Percentiles rank a stretch among this genome's conserved stretches.
Conservation (phyloP, 2,329 filamentous ascomycete genomes). For the Ophiosphaerella herpotricha region DNA sequence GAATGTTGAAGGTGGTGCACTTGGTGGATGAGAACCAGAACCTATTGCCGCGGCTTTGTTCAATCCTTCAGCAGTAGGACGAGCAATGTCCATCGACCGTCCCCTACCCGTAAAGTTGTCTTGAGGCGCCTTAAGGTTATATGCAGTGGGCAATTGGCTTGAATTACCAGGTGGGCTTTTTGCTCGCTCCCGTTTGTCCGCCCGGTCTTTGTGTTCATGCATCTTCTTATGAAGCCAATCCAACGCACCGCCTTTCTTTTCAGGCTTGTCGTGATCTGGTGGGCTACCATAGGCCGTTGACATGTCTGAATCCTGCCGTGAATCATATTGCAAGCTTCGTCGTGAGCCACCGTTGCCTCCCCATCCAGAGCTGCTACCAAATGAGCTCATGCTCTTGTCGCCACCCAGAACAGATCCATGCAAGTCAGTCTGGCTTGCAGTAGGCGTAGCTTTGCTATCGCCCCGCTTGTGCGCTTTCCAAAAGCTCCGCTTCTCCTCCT, state of each 20-base stretch:
- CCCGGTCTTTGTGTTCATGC: slow-evolving; percentile 60
- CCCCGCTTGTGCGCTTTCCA: slow-evolving; percentile 66
- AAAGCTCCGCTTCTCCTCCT: slow-evolving; percentile 66
- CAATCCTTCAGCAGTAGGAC: slow-evolving; percentile 18
- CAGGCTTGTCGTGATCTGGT: slow-evolving; percentile 43
- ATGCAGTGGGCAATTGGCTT: slow-evolving; percentile 22
- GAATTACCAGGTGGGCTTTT: slow-evolving; percentile 55
- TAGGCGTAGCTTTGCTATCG: slow-evolving; percentile 42
- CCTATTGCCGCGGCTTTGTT: slow-evolving; percentile 28
- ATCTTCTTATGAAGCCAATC: slow-evolving; percentile 70
- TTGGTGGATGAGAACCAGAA: not conserved
- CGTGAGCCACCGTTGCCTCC: slow-evolving; percentile 25
- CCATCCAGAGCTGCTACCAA: slow-evolving; percentile 40
- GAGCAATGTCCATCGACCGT: slow-evolving; percentile 33
- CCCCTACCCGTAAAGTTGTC: slow-evolving; percentile 25
- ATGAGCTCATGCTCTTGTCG: slow-evolving; percentile 48
- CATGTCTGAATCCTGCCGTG: slow-evolving; percentile 31
- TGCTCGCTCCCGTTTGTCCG: slow-evolving; percentile 58
- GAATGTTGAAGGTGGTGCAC: slow-evolving; percentile 10
- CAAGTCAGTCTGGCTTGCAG: slow-evolving; percentile 42
- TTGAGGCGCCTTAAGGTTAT: slow-evolving; percentile 24
- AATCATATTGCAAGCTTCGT: slow-evolving; percentile 41
- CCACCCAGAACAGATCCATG: slow-evolving; percentile 43
- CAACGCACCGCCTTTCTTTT: slow-evolving; percentile 63
- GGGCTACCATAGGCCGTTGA: slow-evolving; percentile 39